A percentile compares a stretch with the other conserved stretches of the same genome.
Evolutionary conservation across 192 early-diverging fungal species (phyloP).

Genomic region (Phycomyces blakesleeanus): DNA sequence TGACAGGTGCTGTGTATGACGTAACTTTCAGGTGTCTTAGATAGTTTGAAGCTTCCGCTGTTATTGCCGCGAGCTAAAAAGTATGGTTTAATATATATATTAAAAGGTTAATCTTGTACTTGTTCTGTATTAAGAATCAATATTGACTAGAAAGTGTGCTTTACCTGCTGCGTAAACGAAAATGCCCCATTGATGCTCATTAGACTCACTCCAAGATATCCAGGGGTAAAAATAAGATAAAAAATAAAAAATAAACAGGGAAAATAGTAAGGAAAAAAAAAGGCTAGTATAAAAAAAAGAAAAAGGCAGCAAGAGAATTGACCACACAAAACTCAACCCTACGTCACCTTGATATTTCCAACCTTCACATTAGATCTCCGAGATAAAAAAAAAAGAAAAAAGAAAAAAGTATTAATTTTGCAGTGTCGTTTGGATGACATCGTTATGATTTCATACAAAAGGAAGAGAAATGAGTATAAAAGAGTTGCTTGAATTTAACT

Average conservation of each 20-base stretch:
- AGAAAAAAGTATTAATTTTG: background rate
- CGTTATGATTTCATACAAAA: slow-evolving; percentile 1
- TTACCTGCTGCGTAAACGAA: slow-evolving; percentile 17
- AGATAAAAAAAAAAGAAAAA: slow-evolving; percentile 4
- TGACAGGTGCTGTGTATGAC: background rate
- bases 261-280: too few species aligned
- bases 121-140: too few species aligned
- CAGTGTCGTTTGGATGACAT: slow-evolving; percentile 2
- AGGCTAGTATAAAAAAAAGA: background rate
- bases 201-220: background rate
- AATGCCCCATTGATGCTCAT: slow-evolving; percentile 17
- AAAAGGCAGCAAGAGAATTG: background rate
- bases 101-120: too few species aligned
- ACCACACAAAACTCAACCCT: background rate
- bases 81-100: too few species aligned
- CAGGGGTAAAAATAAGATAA: slow-evolving; percentile 3
- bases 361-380: background rate
- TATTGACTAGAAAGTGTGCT: too few species aligned
- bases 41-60: slow-evolving; percentile 10
- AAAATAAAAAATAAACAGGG: background rate
- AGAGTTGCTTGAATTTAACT: too few species aligned
- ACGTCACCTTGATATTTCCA: background rate
- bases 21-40: slow-evolving; percentile 1
- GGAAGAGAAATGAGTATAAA: background rate
- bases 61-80: slow-evolving; percentile 10